A percentile compares a stretch with the other conserved stretches of the same genome.
These are phyloP conservation scores for Protomyces inundatus DNA, from an alignment of 1,139 yeast species.

Conservation along the genomic window DNA sequence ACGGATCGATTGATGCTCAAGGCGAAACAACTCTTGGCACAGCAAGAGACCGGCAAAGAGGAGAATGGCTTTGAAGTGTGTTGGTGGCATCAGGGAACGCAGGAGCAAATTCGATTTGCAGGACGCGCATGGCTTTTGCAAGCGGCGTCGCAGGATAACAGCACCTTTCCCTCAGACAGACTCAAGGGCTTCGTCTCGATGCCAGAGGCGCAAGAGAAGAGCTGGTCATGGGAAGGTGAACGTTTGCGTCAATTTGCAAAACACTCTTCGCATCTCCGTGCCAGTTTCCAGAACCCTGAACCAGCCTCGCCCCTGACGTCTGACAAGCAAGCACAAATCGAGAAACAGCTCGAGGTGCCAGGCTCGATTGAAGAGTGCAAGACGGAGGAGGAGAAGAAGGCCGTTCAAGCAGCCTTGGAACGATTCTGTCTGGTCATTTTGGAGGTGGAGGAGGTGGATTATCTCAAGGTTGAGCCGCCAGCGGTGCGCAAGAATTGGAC, in stretches of 20 bases:
- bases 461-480: conserved; percentile 19
- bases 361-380: conserved; percentile 13
- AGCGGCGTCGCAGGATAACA: not conserved
- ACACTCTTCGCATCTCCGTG: conserved; percentile 22
- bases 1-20: conserved; percentile 19
- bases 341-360: conserved; percentile 6
- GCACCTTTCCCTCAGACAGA: conserved; percentile 6
- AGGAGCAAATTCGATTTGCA: conserved; percentile 23
- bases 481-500: conserved; percentile 20
- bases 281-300: conserved; percentile 14
- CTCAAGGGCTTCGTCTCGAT: not conserved
- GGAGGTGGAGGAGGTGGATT: conserved; percentile 18
- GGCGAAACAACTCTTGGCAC: conserved; percentile 18
- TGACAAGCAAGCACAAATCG: conserved; percentile 5
- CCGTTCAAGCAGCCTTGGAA: conserved; percentile 6
- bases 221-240: conserved; percentile 24
- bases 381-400: conserved; percentile 7
- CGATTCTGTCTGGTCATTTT: conserved; percentile 20
- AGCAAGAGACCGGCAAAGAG: conserved; percentile 31
- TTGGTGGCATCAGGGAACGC: conserved; percentile 26
- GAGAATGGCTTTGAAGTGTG: conserved; percentile 25
- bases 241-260: conserved; percentile 19
- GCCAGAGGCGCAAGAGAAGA: not conserved
- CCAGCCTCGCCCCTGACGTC: conserved; percentile 15
- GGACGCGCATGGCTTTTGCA: conserved; percentile 20